Evolutionary conservation across 1,284 basidiomycete genomes (phyloP).

Genomic region (Cerioporus squamosus): DNA sequence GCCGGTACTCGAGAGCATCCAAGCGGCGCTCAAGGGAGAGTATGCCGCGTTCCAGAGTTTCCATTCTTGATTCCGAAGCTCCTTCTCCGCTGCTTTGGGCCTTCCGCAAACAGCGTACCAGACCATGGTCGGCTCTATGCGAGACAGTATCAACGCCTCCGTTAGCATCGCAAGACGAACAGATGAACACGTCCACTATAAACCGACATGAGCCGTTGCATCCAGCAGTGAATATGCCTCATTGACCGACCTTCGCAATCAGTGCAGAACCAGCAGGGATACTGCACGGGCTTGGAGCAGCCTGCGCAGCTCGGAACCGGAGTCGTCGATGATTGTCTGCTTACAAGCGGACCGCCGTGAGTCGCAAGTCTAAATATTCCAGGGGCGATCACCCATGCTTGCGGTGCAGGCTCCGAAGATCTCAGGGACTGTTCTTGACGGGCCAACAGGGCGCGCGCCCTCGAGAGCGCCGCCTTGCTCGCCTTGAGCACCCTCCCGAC

Average conservation of each 20-base stretch:
- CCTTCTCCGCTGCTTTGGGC: background rate
- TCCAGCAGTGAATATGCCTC: background rate
- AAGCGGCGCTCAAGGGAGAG: conserved; percentile 12
- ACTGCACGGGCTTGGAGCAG: conserved; percentile 11
- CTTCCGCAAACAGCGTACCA: conserved; percentile 22
- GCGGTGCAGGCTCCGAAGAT: too few relatives aligned
- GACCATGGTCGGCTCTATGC: conserved; percentile 17
- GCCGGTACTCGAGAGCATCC: conserved; percentile 5
- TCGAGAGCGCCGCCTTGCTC: background rate
- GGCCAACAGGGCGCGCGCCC: background rate
- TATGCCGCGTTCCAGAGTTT: conserved; percentile 25
- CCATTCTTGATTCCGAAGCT: conserved; percentile 16
- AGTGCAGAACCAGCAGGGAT: conserved; percentile 34
- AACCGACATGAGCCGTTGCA: too few relatives aligned
- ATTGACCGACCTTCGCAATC: conserved; percentile 22
- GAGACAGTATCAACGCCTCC: conserved; percentile 1
- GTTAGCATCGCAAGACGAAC: conserved; percentile 15
- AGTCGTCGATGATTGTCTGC: background rate
- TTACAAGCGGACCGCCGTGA: background rate
- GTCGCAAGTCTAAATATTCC: background rate
- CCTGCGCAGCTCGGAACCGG: conserved; percentile 8
- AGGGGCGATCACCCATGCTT: too few relatives aligned
- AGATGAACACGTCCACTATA: conserved; percentile 16
- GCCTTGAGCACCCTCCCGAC: background rate
- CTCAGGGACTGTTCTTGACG: background rate